These are phyloP conservation scores for Oryza officinalis DNA, from an alignment of 176 grass and related monocot genomes.

Conservation along the genomic window DNA sequence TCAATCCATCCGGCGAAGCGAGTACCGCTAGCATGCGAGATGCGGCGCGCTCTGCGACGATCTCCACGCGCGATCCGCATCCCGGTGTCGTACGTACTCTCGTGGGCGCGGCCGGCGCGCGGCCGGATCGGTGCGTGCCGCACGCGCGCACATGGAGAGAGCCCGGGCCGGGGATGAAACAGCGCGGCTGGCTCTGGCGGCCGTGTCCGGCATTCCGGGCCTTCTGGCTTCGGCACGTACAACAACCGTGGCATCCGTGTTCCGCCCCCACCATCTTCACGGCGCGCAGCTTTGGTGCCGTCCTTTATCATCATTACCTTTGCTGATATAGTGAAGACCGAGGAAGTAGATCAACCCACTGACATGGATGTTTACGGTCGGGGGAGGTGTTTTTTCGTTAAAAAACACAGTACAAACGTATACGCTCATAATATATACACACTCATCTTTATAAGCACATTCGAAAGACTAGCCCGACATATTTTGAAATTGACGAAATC, in stretches of 20 bases:
- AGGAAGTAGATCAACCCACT: background rate
- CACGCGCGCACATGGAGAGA: constrained; percentile 12
- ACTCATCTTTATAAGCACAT: too few species aligned
- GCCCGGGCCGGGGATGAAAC: constrained; percentile 2
- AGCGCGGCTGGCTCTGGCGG: background rate
- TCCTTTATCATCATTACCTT: background rate
- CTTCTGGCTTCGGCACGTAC: background rate
- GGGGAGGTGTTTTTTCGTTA: too few species aligned
- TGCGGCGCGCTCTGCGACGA: too few species aligned
- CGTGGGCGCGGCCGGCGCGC: background rate
- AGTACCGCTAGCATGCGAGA: too few species aligned
- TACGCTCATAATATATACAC: too few species aligned
- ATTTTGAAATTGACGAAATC: too few species aligned
- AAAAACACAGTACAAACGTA: too few species aligned
- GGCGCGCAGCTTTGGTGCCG: background rate
- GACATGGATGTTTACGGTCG: background rate
- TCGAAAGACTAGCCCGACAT: too few species aligned
- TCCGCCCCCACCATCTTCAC: background rate
- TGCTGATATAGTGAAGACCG: background rate
- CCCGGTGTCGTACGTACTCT: background rate
- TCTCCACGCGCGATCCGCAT: background rate
- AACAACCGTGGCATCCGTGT: background rate
- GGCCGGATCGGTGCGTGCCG: background rate
- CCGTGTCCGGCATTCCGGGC: background rate
- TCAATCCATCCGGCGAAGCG: background rate